Evolutionary conservation across 306 rosid species (phyloP).

Genomic region (Erythrophleum fordii): DNA sequence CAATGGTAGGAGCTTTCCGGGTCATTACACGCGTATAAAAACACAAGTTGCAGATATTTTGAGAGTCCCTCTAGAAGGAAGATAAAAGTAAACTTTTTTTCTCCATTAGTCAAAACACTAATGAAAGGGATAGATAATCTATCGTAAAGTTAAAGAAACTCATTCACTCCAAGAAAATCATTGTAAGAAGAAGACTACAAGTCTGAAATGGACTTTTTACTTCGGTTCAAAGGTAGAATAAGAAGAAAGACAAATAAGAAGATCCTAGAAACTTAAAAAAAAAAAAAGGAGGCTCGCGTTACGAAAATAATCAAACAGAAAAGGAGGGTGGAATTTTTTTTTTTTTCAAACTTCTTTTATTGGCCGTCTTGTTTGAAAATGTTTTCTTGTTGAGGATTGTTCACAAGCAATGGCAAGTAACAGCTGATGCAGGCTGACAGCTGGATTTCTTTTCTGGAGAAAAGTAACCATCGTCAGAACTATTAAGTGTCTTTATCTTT

Average conservation of each 20-base stretch:
- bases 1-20: background rate
- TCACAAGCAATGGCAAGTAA: slow-evolving; percentile 21
- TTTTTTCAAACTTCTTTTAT: background rate
- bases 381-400: slow-evolving; percentile 15
- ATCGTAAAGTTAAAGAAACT: background rate
- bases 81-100: slow-evolving; percentile 17
- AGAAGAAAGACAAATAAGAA: slow-evolving; percentile 8
- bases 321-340: background rate
- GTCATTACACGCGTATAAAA: background rate
- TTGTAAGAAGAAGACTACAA: background rate
- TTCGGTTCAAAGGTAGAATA: background rate
- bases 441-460: background rate
- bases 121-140: slow-evolving; percentile 11
- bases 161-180: background rate
- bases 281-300: background rate
- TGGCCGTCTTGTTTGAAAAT: slow-evolving; percentile 24
- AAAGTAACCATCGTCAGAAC: background rate
- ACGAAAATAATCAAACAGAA: background rate
- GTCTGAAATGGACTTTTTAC: background rate
- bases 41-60: background rate
- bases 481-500: background rate
- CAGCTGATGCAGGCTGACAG: slow-evolving; percentile 23
- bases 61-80: slow-evolving; percentile 35
- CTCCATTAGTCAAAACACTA: slow-evolving; percentile 19
- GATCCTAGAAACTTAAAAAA: slow-evolving; percentile 30